Evolutionary conservation across 2,329 filamentous ascomycete species (phyloP).

Genomic region (Colletotrichum liaoningense): DNA sequence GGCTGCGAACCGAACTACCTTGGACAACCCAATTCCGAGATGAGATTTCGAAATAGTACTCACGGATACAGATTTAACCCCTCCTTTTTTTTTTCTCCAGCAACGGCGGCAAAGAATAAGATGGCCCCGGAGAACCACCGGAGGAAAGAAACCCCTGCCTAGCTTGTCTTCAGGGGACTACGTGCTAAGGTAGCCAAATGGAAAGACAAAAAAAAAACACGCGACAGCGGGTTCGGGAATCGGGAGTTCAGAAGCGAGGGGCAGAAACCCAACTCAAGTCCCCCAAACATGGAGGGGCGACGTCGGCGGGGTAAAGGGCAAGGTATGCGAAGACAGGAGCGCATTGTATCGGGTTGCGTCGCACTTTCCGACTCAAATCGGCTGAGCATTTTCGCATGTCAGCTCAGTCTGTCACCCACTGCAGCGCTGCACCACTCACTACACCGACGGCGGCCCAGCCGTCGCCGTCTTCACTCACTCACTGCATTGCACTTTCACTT

Average conservation of each 20-base stretch:
- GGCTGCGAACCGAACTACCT: not conserved
- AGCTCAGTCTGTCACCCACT: not conserved
- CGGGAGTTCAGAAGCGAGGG: slow-evolving; percentile 4
- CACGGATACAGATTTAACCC: too few relatives aligned
- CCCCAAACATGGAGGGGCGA: not conserved
- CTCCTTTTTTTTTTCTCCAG: slow-evolving; percentile 14
- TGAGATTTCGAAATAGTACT: not conserved
- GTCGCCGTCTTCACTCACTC: not conserved
- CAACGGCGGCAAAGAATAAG: slow-evolving; percentile 14
- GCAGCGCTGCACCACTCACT: too few relatives aligned
- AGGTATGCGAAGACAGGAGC: not conserved
- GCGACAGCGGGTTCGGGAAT: slow-evolving; percentile 17
- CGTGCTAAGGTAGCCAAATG: too few relatives aligned
- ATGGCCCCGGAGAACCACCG: slow-evolving; percentile 30
- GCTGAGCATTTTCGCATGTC: slow-evolving; percentile 5
- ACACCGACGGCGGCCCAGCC: not conserved
- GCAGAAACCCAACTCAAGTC: not conserved
- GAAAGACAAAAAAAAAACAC: not conserved
- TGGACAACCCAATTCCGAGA: slow-evolving; percentile 21
- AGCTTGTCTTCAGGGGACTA: not conserved
- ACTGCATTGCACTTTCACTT: slow-evolving; percentile 2
- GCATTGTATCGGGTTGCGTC: slow-evolving; percentile 30
- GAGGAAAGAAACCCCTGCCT: slow-evolving; percentile 22
- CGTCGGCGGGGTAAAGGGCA: not conserved
- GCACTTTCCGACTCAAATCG: slow-evolving; percentile 14